Percentiles rank a stretch among this genome's conserved stretches.
Evolutionary conservation across 2,329 filamentous ascomycete genomes (phyloP).

Genomic region (Fusarium mexicanum): DNA sequence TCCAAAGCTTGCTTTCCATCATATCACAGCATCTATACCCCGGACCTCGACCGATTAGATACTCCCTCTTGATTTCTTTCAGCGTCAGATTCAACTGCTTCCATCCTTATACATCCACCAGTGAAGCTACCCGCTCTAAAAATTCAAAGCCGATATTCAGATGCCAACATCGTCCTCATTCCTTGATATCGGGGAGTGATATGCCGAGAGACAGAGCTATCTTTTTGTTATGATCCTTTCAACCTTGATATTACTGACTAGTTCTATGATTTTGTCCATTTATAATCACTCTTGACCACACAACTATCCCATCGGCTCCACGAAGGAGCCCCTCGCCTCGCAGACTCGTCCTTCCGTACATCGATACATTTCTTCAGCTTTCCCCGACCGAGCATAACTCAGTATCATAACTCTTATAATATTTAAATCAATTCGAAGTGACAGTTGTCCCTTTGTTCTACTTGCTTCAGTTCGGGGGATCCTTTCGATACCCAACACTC

Average conservation of each 20-base stretch:
- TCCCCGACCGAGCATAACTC: not conserved
- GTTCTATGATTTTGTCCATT: fast-evolving
- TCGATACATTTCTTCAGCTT: not conserved
- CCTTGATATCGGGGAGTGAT: not conserved
- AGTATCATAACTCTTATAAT: not conserved
- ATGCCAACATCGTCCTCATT: not conserved
- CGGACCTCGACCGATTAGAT: not conserved
- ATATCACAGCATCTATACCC: not conserved
- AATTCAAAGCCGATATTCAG: slow-evolving; percentile 10
- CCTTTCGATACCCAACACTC: not conserved
- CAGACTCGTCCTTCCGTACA: not conserved
- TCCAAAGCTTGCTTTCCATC: not conserved
- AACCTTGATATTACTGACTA: fast-evolving
- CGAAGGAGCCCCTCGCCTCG: not conserved
- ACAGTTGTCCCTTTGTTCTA: not conserved
- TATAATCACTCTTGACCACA: not conserved
- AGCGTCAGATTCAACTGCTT: fast-evolving
- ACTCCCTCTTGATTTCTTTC: no score
- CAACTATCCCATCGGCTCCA: no score
- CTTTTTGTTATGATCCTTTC: no score
- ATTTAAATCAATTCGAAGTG: fast-evolving
- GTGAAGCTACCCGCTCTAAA: not conserved
- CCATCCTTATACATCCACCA: not conserved
- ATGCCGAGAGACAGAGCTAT: not conserved
- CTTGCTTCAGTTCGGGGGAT: not conserved